A percentile compares a stretch with the other conserved stretches of the same genome.
Evolutionary conservation across 2,329 filamentous ascomycete genomes (phyloP).

Genomic region (Fusarium penzigii): DNA sequence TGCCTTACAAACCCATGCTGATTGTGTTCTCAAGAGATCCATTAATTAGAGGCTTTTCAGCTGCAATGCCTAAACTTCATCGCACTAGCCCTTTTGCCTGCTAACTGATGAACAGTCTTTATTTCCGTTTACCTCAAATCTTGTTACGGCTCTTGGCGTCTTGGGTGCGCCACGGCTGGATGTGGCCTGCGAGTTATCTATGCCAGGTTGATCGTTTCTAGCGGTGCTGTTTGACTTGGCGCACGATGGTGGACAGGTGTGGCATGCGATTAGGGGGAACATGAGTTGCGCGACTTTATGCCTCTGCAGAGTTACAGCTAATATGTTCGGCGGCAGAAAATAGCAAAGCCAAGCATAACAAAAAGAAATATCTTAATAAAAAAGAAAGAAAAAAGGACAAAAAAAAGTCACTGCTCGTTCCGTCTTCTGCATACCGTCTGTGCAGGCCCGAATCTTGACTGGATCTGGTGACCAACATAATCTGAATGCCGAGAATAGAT

Average conservation of each 20-base stretch:
- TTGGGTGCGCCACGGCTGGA: conserved; percentile 17
- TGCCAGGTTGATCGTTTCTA: conserved; percentile 20
- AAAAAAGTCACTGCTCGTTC: background rate
- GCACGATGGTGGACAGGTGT: conserved; percentile 6
- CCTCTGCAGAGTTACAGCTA: too few relatives aligned
- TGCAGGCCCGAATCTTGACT: background rate
- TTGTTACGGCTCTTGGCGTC: conserved; percentile 13
- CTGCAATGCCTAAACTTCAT: background rate
- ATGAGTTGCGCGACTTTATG: conserved; percentile 16
- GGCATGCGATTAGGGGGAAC: background rate
- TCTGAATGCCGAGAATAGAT: background rate
- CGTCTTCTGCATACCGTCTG: background rate
- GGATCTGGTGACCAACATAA: background rate
- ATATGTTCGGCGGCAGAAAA: too few relatives aligned
- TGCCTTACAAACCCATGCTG: background rate
- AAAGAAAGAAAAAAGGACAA: background rate
- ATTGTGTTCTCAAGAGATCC: background rate
- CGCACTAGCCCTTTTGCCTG: too few relatives aligned
- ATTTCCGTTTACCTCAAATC: background rate
- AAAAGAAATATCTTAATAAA: too few relatives aligned
- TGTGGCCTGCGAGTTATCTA: conserved; percentile 11
- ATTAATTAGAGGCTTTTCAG: background rate
- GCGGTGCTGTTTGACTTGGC: conserved; percentile 23
- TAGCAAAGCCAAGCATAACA: too few relatives aligned
- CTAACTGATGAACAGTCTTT: too few relatives aligned